Base-by-base conservation (phyloP, 768 basidiomycete genomes). In the Pholiota conissans region DNA sequence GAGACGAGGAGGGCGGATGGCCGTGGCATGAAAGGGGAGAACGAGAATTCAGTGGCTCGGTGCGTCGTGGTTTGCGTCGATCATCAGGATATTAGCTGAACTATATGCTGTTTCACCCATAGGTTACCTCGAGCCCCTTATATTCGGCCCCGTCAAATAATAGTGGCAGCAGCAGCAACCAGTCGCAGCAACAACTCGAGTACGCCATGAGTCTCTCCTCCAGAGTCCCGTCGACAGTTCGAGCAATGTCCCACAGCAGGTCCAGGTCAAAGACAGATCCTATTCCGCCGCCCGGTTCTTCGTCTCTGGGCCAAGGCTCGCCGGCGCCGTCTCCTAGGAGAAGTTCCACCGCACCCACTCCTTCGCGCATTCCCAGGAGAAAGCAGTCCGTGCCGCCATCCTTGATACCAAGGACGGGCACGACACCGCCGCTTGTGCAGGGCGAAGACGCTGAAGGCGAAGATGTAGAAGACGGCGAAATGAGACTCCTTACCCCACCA, bases 1-100 rank as follows among this genome's bases (percentile, higher is more conserved):
- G 64, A n/a, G 70, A 71, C 55, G 70, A 71, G 58, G 51, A 60
- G 10, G 66, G 69, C 9, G 69, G 60, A 26, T 56, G 71, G 62
- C 55, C 70, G 16, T 71, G 67, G 68, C 42, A 66, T 3, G 67
- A 58, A 20, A 32, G 59, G 9, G 52, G 56, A n/a, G 32, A 37
- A 13, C 48, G 46, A 47, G 37, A 48, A 11, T 47, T 46, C 42
- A 45, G 18, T 42, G 52, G 52, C 32, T 45, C 59, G 56, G 67
- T 62, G 52, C 49, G 61, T 65, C 32, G 16, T 11, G 34, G 16
- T 51, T n/a, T 7, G 29, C n/a, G 16, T n/a, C 35, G 35, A n/a
- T n/a, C 8, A 8, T 45, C 9, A 2, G 16, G 20, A 16, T 16
- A 13, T 18, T 50, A 3, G 29, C 30, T 35, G n/a, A 28, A 9